A percentile compares a stretch with the other conserved stretches of the same genome.
phyloP scores from a whole-genome alignment of 1,139 yeast genomes.

The Protomyces inouyei region DNA sequence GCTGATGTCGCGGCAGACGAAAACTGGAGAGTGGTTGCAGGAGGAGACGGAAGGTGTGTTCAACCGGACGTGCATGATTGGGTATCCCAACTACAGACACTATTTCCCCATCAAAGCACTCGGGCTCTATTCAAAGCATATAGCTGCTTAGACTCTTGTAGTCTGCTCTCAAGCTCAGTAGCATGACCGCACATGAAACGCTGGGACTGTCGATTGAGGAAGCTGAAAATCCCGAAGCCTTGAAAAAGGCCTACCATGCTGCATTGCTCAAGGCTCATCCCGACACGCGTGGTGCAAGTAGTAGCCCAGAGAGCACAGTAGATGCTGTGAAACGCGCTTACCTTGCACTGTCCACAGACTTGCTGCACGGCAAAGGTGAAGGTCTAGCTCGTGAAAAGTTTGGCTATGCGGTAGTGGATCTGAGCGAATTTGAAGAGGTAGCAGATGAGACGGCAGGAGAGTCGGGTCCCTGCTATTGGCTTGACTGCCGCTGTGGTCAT shows the following conservation, averaged over 20 bases:
- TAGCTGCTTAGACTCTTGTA: neutral
- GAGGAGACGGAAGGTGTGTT: conserved; percentile 94
- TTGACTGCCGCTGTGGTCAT: conserved; percentile 26
- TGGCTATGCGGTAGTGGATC: conserved; percentile 25
- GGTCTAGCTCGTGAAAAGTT: neutral
- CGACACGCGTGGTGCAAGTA: conserved; percentile 1
- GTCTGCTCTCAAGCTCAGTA: neutral
- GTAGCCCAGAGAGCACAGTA: neutral
- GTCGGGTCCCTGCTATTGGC: neutral
- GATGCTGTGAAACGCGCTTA: conserved; percentile 16
- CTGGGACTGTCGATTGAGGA: neutral
- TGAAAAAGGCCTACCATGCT: conserved; percentile 27
- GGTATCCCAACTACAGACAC: conserved; percentile 89
- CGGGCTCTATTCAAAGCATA: conserved; percentile 52
- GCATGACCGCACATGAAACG: neutral
- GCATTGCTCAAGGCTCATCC: conserved; percentile 24
- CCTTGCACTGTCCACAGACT: neutral
- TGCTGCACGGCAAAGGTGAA: neutral
- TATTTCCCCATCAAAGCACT: conserved; percentile 88
- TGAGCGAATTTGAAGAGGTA: conserved; percentile 22
- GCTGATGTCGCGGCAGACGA: conserved; percentile 61
- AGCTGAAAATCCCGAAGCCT: neutral
- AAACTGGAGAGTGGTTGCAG: conserved; percentile 78
- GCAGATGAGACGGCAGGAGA: neutral
- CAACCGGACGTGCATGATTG: conserved; percentile 82